Evolutionary conservation across 2,329 filamentous ascomycete genomes (phyloP), one percentile per base, ranked within the genome.

Genomic region (Ceratocystis huliohia): DNA sequence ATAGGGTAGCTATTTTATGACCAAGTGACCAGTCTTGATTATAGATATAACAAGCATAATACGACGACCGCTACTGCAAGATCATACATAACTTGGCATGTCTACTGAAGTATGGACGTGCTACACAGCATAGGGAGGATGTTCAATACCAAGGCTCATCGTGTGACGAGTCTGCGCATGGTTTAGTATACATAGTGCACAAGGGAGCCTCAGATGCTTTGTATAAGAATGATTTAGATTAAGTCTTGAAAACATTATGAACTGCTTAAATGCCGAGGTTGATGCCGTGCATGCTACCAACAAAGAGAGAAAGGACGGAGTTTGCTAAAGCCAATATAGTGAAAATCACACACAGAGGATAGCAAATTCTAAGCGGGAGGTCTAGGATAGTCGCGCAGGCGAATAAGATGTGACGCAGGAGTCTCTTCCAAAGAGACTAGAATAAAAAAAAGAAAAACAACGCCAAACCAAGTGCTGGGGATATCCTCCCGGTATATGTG

Each of bases 221-320:
- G 56, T 20, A 17, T 37, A n/a, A 37, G 30, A 37, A 25, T 59
- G 15, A 37, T 59, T 33, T 59, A 59, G 8, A 59, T 59, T 59
- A 59, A 59, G 56, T 59, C 56, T 59, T 59, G 56, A 59, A 59
- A 59, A 59, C 56, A 59, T 59, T 59, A 59, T 59, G 28, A 59
- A 20, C 28, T 30, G 56, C 28, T 25, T 37, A 33, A 37, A 59
- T 59, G 56, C 28, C 8, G 30, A 7, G 20, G 25, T 33, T 59
- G 56, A 59, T 59, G 56, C 28, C n/a, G 56, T 59, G 25, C 28
- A n/a, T 59, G 25, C 56, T 59, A 37, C 28, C 56, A 37, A 59
- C 56, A 59, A 59, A 59, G 33, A 59, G 22, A n/a, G 7, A 30
- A 59, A 59, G 17, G 2, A 10, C 8, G 1, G 22, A 7, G 5